A percentile compares a stretch with the other conserved stretches of the same genome.
phyloP scores from a whole-genome alignment of 176 grass and related monocot genomes.

The Bonia amplexicaulis region DNA sequence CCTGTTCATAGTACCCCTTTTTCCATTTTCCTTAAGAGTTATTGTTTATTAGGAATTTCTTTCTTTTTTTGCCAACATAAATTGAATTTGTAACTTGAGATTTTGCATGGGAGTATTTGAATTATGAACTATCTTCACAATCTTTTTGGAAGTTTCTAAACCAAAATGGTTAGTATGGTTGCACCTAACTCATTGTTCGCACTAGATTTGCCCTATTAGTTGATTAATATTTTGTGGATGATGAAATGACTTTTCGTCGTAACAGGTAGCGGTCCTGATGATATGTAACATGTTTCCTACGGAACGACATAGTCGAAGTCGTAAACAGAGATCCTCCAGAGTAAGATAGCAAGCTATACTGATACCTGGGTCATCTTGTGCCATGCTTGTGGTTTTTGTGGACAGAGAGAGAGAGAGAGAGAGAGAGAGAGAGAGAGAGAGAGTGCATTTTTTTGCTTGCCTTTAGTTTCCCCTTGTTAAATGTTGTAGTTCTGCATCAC shows the following conservation, averaged over 20 bases:
- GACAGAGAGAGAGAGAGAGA: not conserved
- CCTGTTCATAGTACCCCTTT: not conserved
- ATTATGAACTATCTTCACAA: not conserved
- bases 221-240: not conserved
- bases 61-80: not conserved
- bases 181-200: not conserved
- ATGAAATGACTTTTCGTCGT: not conserved
- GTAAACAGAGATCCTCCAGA: not conserved
- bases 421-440: not conserved
- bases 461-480: not conserved
- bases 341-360: not conserved
- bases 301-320: not conserved
- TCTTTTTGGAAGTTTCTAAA: not conserved
- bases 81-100: not conserved
- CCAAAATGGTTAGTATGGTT: not conserved
- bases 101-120: not conserved
- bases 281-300: not conserved
- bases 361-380: constrained; percentile 10
- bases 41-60: not conserved
- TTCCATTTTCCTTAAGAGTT: not conserved
- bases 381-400: constrained; percentile 19
- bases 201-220: not conserved
- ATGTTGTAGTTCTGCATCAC: not conserved
- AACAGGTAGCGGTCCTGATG: constrained; percentile 12
- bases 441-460: not conserved